Percentiles rank a stretch among this genome's conserved stretches.
These are phyloP conservation scores for Mortierella antarctica DNA, from an alignment of 192 early-diverging fungal species.

Conservation along the genomic window DNA sequence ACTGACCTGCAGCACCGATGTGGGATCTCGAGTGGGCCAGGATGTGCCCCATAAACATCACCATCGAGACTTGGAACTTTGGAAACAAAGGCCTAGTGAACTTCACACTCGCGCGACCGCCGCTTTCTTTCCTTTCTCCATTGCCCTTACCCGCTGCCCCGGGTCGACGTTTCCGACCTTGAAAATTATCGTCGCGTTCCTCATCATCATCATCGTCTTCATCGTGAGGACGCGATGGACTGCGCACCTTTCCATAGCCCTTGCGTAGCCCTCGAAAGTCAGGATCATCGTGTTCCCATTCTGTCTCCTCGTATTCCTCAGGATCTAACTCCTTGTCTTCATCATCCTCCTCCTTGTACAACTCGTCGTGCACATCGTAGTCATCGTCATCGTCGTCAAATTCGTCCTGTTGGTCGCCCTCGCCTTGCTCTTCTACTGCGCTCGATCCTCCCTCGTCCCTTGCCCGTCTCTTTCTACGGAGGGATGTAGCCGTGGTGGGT, in stretches of 20 bases:
- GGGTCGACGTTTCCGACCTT: no score
- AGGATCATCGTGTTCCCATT: conserved; percentile 32
- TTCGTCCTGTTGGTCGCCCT: conserved; percentile 23
- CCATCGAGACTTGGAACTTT: conserved; percentile 41
- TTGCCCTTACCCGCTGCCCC: neutral
- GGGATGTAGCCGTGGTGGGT: no score
- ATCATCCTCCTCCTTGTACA: conserved; percentile 37
- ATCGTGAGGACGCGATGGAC: neutral
- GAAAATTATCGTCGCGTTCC: conserved; percentile 10
- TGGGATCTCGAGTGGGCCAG: conserved; percentile 64
- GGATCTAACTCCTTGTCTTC: conserved; percentile 12
- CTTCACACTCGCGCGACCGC: neutral
- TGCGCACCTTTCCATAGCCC: conserved; percentile 1
- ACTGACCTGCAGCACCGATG: conserved; percentile 67
- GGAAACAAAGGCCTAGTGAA: neutral
- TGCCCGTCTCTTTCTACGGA: conserved; percentile 10
- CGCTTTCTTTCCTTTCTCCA: neutral
- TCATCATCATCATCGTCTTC: conserved; percentile 18
- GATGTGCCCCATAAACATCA: conserved; percentile 72
- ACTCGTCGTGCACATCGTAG: conserved; percentile 32
- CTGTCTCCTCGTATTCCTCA: conserved; percentile 16
- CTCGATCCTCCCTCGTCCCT: conserved; percentile 18
- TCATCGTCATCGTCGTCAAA: conserved; percentile 32
- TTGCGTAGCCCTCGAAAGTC: conserved; percentile 6
- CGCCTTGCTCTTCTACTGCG: conserved; percentile 30